Evolutionary conservation across 345 rosid species (phyloP), one percentile per base, ranked within the genome.

Genomic region (Dimocarpus longan): DNA sequence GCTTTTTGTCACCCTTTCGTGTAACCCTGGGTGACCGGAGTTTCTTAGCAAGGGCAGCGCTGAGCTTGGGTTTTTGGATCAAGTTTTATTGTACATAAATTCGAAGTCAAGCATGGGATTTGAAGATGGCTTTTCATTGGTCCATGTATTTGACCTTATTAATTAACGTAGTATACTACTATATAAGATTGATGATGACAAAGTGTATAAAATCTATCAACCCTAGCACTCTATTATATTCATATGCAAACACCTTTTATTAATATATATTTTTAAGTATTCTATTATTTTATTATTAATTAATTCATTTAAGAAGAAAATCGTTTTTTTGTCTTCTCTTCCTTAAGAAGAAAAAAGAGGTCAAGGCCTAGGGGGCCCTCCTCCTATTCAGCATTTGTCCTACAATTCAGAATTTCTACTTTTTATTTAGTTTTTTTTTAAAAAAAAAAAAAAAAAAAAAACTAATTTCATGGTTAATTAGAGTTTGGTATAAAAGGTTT

Each of bases 21-120:
- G 59, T 77, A 24, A 4, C 68, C 74, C 13, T 43, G 28, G 68
- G 68, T 26, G 74, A 59, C 80, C 68, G 68, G 68, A 77, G 80
- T 59, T 77, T 28, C 12, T 57, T 5, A 2, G 13, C 68, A 71
- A 42, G 71, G 52, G 16, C 28, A 19, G 28, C 66, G 15, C 2
- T 10, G 11, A 21, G n/a, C 10, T 48, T 52, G 71, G 72, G 63
- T 76, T 76, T 64, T 75, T 32, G 43, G 50, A 60, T 60, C 6
- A 5, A n/a, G 16, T 54, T 54, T 54, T 5, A 54, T 54, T 5
- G n/a, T 54, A 42, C 2, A 42, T 6, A 10, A 71, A 1, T 21
- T 10, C 28, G 24, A 63, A 44, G 78, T 65, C 71, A 75, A 66
- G n/a, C 78, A 50, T 75, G n/a, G 64, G 50, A 50, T 50, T 10